Evolutionary conservation across 805 yeast species (phyloP).

Genomic region (Yamadazyma philogaea): DNA sequence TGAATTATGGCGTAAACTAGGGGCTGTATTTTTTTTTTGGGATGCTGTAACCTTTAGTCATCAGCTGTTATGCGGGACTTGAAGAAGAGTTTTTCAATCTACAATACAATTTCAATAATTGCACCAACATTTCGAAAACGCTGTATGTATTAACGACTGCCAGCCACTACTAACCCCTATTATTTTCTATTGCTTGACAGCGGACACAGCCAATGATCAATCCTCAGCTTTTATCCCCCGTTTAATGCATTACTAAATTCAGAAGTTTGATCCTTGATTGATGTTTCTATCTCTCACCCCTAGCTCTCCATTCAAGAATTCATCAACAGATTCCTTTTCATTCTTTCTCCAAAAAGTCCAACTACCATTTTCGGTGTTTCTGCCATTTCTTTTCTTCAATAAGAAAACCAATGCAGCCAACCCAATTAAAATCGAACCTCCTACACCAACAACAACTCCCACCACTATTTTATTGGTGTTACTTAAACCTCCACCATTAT

Average conservation of each 20-base stretch:
- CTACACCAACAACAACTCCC: constrained; percentile 48
- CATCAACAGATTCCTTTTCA: constrained; percentile 40
- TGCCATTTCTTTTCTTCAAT: constrained; percentile 33
- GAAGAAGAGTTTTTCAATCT: too few relatives aligned
- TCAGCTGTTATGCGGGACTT: too few relatives aligned
- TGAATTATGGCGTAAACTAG: too few relatives aligned
- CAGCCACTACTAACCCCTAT: too few relatives aligned
- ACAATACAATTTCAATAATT: too few relatives aligned
- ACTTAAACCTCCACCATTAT: constrained; percentile 32
- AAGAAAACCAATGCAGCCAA: constrained; percentile 32
- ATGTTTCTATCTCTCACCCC: constrained; percentile 48
- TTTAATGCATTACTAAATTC: constrained; percentile 5
- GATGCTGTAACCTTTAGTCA: too few relatives aligned
- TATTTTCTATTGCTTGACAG: too few relatives aligned
- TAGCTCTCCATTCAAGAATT: constrained; percentile 43
- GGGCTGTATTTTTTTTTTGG: too few relatives aligned
- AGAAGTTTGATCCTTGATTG: constrained; percentile 46
- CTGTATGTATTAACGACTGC: too few relatives aligned
- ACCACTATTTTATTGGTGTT: constrained; percentile 42
- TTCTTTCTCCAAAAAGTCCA: constrained; percentile 51
- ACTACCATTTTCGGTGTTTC: constrained; percentile 29
- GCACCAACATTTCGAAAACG: too few relatives aligned
- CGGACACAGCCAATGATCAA: too few relatives aligned
- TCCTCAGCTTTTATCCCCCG: background rate
- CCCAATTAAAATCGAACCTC: constrained; percentile 40